phyloP scores from a whole-genome alignment of 805 yeast genomes.

The Yarrowia sp. region DNA sequence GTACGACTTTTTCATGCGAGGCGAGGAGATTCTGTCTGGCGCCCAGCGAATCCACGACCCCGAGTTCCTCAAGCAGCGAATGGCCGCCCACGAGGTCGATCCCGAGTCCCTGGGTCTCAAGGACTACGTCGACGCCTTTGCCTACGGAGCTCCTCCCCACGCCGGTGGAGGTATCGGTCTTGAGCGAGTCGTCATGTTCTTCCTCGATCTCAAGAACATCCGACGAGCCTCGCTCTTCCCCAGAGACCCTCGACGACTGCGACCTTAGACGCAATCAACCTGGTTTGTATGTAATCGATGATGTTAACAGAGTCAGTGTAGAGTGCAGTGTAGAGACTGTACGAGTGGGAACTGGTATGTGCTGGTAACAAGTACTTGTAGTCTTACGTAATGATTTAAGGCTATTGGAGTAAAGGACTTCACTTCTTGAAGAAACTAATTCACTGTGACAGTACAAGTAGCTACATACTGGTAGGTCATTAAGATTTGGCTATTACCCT shows the following conservation, averaged over 20 bases:
- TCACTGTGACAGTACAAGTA: no score
- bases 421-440: no score
- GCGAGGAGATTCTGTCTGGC: constrained; percentile 98
- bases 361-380: no score
- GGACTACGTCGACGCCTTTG: constrained; percentile 92
- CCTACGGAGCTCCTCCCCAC: constrained; percentile 96
- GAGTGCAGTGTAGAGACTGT: not conserved
- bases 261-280: constrained; percentile 58
- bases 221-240: constrained; percentile 99
- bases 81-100: constrained; percentile 82
- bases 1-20: constrained; percentile 99
- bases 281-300: constrained; percentile 2
- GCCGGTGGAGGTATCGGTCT: constrained; percentile 99
- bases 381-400: no score
- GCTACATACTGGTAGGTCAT: no score
- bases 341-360: no score
- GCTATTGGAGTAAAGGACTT: no score
- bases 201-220: constrained; percentile 93
- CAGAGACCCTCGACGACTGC: constrained; percentile 93
- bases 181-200: constrained; percentile 99
- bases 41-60: constrained; percentile 99
- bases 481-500: no score
- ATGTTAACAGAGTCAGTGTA: not conserved
- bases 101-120: constrained; percentile 80
- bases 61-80: constrained; percentile 77